These are phyloP conservation scores for Phanerochaete carnosa DNA, from an alignment of 768 basidiomycete genomes.

Conservation along the genomic window DNA sequence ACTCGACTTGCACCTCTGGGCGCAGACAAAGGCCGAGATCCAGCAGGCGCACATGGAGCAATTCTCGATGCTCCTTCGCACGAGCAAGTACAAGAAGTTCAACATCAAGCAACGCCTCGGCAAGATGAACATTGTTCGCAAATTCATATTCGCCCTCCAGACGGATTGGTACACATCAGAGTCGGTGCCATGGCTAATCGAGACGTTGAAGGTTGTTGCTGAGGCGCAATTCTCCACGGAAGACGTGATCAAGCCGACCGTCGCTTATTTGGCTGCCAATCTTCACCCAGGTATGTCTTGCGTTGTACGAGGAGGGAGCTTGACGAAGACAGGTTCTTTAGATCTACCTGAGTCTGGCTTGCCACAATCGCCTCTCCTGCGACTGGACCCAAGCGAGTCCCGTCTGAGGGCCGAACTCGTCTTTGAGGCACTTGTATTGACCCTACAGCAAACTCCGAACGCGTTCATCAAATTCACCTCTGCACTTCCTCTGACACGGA, in stretches of 20 bases:
- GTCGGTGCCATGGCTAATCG: conserved; percentile 44
- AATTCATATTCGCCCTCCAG: conserved; percentile 78
- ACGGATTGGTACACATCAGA: conserved; percentile 70
- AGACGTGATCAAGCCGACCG: conserved; percentile 78
- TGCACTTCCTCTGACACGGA: conserved; percentile 73
- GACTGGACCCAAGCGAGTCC: conserved; percentile 44
- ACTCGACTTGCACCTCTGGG: conserved; percentile 91
- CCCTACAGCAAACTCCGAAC: conserved; percentile 47
- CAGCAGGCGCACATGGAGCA: conserved; percentile 79
- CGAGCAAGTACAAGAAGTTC: conserved; percentile 73
- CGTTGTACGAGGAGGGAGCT: background rate
- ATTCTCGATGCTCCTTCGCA: conserved; percentile 68
- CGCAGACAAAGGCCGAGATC: conserved; percentile 64
- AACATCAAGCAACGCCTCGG: conserved; percentile 72
- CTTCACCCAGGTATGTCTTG: conserved; percentile 56
- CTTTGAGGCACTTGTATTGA: conserved; percentile 58
- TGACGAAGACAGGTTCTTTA: background rate
- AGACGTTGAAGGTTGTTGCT: conserved; percentile 58
- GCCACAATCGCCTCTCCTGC: conserved; percentile 54
- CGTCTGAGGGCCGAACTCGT: conserved; percentile 68
- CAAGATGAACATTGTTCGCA: conserved; percentile 69
- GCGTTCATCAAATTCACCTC: conserved; percentile 63
- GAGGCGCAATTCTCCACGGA: conserved; percentile 68
- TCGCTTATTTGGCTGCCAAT: conserved; percentile 83
- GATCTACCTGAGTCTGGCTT: conserved; percentile 31